Evolutionary conservation across 352 stramenopile genomes (phyloP).

Genomic region (Phytophthora pluvialis): DNA sequence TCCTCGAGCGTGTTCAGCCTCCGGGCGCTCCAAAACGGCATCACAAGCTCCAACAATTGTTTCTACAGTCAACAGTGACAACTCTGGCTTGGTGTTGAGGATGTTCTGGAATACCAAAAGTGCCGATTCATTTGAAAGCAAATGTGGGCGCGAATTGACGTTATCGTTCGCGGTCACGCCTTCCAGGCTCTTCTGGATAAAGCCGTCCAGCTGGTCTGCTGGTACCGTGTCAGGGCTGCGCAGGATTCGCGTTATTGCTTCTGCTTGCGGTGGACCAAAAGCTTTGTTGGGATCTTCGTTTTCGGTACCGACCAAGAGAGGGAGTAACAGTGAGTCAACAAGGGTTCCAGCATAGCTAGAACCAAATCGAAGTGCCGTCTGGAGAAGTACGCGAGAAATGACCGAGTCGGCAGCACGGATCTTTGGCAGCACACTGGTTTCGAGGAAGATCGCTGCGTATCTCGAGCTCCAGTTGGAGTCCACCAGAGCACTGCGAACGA

Average conservation of each 20-base stretch:
- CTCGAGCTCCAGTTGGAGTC: slow-evolving; percentile 75
- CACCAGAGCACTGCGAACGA: slow-evolving; percentile 48
- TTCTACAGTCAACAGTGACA: slow-evolving; percentile 56
- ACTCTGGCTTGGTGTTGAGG: slow-evolving; percentile 60
- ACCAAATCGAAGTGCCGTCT: slow-evolving; percentile 59
- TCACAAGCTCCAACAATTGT: slow-evolving; percentile 55
- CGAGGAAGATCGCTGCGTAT: slow-evolving; percentile 67
- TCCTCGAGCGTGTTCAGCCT: slow-evolving; percentile 36
- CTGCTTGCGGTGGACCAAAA: slow-evolving; percentile 60
- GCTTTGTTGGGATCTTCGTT: neutral
- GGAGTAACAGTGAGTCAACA: slow-evolving; percentile 61
- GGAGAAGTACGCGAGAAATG: slow-evolving; percentile 78
- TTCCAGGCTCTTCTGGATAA: slow-evolving; percentile 47
- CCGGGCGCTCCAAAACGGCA: slow-evolving; percentile 41
- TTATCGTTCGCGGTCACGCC: neutral
- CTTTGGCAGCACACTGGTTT: slow-evolving; percentile 62
- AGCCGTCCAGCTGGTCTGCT: slow-evolving; percentile 52
- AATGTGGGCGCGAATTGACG: slow-evolving; percentile 25
- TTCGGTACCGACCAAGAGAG: slow-evolving; percentile 42
- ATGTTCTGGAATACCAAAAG: slow-evolving; percentile 81
- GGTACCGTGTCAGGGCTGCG: slow-evolving; percentile 52
- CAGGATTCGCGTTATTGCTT: slow-evolving; percentile 74
- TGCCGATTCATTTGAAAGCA: slow-evolving; percentile 69
- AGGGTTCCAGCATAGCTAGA: slow-evolving; percentile 53
- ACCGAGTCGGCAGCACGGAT: slow-evolving; percentile 61